A percentile compares a stretch with the other conserved stretches of the same genome.
Conservation (phyloP, 2,329 filamentous ascomycete genomes). For the Colletotrichum incanum region DNA sequence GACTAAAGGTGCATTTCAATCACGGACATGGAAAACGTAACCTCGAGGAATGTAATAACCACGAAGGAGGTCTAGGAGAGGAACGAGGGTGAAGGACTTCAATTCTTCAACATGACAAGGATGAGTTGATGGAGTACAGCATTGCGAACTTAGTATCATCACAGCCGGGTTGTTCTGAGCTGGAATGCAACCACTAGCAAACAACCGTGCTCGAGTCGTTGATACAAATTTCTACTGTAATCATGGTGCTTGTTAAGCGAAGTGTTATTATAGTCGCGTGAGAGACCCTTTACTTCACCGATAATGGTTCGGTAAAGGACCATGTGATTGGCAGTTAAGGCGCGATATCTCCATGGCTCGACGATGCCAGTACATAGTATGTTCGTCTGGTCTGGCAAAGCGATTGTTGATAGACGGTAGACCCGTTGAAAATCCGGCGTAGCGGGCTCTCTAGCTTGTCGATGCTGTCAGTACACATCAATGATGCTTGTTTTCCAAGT, state of each 20-base stretch:
- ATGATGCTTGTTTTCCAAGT: conserved; percentile 34
- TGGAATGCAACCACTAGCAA: neutral
- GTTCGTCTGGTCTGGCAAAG: neutral
- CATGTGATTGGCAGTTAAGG: conserved; percentile 13
- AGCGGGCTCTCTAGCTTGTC: neutral
- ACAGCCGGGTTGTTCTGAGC: neutral
- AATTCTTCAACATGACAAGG: no score
- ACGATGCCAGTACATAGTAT: neutral
- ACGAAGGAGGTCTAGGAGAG: neutral
- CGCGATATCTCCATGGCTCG: neutral
- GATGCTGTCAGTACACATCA: conserved; percentile 9
- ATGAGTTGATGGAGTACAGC: no score
- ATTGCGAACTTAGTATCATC: no score
- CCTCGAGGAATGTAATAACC: neutral
- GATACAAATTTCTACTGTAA: neutral
- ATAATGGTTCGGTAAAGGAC: neutral
- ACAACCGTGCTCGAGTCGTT: neutral
- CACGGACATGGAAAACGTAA: neutral
- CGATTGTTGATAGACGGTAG: neutral
- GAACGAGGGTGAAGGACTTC: no score
- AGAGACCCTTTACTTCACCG: neutral
- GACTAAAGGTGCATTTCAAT: neutral
- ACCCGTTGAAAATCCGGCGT: neutral
- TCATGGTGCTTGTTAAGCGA: neutral
- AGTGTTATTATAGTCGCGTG: conserved; percentile 26